phyloP scores from a whole-genome alignment of 192 early-diverging fungal species.

The Coemansia furcata region DNA sequence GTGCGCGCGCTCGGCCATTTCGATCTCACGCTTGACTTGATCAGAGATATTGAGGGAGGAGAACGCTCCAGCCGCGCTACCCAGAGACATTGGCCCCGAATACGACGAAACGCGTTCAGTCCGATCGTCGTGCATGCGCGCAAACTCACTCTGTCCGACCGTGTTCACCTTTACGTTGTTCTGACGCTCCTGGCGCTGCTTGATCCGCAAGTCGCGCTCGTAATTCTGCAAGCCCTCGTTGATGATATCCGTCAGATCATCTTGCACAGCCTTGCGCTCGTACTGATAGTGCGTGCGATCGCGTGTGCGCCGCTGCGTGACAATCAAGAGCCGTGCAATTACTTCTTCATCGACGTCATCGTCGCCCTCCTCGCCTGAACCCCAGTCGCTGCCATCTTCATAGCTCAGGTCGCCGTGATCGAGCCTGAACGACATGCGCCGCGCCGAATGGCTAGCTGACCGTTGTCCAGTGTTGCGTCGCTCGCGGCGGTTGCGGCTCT shows the following conservation, averaged over 20 bases:
- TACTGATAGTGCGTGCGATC: conserved; percentile 72
- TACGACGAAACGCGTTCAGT: conserved; percentile 4
- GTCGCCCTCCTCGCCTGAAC: conserved; percentile 65
- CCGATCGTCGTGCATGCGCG: conserved; percentile 48
- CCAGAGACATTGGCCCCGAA: conserved; percentile 32
- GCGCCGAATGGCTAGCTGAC: conserved; percentile 22
- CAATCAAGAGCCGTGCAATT: conserved; percentile 85
- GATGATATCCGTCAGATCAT: conserved; percentile 88
- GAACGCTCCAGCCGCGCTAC: conserved; percentile 34
- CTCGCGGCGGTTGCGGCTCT: conserved; percentile 46
- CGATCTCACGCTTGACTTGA: conserved; percentile 47
- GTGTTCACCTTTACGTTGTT: conserved; percentile 60
- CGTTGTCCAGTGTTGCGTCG: conserved; percentile 20
- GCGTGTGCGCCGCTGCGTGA: conserved; percentile 73
- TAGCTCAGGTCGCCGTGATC: conserved; percentile 53
- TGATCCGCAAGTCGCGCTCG: conserved; percentile 68
- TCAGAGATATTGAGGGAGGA: conserved; percentile 39
- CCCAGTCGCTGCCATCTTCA: conserved; percentile 55
- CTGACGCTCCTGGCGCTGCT: conserved; percentile 49
- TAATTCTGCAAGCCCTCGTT: conserved; percentile 95
- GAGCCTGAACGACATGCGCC: conserved; percentile 27
- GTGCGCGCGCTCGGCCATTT: conserved; percentile 35
- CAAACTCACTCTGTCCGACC: conserved; percentile 60
- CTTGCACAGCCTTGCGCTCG: conserved; percentile 74
- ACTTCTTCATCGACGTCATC: conserved; percentile 91